phyloP scores from a whole-genome alignment of 768 basidiomycete species.

The Suillus spraguei region DNA sequence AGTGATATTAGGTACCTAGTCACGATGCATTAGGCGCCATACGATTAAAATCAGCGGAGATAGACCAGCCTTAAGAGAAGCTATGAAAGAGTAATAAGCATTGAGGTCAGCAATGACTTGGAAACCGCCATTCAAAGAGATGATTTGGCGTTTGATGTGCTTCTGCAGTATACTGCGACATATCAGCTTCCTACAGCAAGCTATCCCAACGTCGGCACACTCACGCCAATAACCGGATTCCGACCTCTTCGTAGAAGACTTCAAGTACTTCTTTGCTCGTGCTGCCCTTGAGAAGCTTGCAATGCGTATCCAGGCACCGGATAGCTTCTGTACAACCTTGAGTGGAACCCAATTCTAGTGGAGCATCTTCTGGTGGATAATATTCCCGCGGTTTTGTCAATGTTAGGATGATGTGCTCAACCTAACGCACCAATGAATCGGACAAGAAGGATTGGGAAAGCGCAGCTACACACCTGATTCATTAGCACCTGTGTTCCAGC shows the following conservation, averaged over 20 bases:
- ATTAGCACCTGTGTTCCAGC: slow-evolving; percentile 94
- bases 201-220: slow-evolving; percentile 39
- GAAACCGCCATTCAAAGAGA: slow-evolving; percentile 92
- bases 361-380: slow-evolving; percentile 80
- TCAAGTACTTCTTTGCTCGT: slow-evolving; percentile 96
- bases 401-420: slow-evolving; percentile 89
- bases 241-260: slow-evolving; percentile 98
- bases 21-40: neutral
- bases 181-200: neutral
- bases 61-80: slow-evolving; percentile 70
- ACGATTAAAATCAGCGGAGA: neutral
- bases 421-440: slow-evolving; percentile 44
- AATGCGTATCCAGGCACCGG: slow-evolving; percentile 86
- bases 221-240: slow-evolving; percentile 82
- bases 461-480: slow-evolving; percentile 68
- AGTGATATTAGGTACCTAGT: slow-evolving; percentile 75
- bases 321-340: slow-evolving; percentile 89
- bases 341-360: slow-evolving; percentile 84
- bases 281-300: slow-evolving; percentile 87
- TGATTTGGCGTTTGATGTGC: slow-evolving; percentile 96
- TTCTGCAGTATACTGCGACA: slow-evolving; percentile 83
- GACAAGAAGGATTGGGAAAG: neutral
- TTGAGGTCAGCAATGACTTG: slow-evolving; percentile 97
- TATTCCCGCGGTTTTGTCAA: slow-evolving; percentile 86
- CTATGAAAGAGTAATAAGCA: slow-evolving; percentile 87